Conservation (phyloP, 176 grass and related monocot species). For the Aegilops speltoides region DNA sequence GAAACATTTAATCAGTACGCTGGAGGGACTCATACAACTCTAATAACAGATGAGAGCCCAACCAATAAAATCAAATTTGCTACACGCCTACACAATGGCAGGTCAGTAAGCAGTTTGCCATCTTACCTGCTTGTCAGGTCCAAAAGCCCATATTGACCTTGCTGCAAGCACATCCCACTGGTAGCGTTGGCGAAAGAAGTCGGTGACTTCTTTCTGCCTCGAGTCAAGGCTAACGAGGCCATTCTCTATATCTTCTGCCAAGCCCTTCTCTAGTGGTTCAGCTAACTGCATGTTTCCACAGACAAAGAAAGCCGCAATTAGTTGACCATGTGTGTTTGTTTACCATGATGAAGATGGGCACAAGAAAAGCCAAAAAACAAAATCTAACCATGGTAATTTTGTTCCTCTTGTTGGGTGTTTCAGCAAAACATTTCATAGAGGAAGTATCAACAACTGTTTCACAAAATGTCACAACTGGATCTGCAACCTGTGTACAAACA, state of each 20-base stretch:
- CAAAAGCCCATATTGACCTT: constrained; percentile 97
- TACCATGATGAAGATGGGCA: constrained; percentile 13
- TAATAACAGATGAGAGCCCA: background rate
- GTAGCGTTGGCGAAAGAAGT: constrained; percentile 96
- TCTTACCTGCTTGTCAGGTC: constrained; percentile 87
- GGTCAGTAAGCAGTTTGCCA: constrained; percentile 3
- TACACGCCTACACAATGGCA: background rate
- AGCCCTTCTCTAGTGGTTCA: constrained; percentile 89
- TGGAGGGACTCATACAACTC: background rate
- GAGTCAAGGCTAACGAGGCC: constrained; percentile 91
- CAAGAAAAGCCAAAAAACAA: constrained; percentile 10
- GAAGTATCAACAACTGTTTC: constrained; percentile 98
- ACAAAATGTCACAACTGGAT: constrained; percentile 98
- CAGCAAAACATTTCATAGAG: constrained; percentile 99
- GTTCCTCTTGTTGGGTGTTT: constrained; percentile 99
- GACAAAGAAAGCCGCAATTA: constrained; percentile 30
- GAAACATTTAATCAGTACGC: background rate
- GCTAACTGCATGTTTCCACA: constrained; percentile 61
- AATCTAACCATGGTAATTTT: constrained; percentile 95
- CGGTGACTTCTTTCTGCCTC: constrained; percentile 92
- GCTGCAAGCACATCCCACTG: constrained; percentile 97
- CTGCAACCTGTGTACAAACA: constrained; percentile 74
- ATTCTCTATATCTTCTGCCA: constrained; percentile 97
- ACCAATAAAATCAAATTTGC: background rate
- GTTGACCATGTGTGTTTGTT: background rate